Percentiles rank a stretch among this genome's conserved stretches.
These are phyloP conservation scores for Takakia lepidozioides DNA, from an alignment of 225 moss, liverwort and hornwort species.

Conservation along the genomic window DNA sequence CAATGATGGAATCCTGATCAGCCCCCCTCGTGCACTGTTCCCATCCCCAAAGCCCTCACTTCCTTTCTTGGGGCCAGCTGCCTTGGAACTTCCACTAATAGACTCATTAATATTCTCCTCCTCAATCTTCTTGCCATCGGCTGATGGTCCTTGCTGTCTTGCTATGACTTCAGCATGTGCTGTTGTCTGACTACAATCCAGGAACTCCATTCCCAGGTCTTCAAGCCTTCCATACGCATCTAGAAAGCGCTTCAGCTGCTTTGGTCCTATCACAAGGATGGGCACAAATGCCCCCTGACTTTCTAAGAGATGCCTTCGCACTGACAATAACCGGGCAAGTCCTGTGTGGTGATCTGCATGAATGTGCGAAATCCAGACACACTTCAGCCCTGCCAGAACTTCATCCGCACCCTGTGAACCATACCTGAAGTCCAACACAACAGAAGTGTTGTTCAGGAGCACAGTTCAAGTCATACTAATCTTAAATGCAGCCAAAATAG, in stretches of 20 bases:
- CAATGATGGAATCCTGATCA: slow-evolving; percentile 22
- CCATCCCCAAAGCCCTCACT: slow-evolving; percentile 9
- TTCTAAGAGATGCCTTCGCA: slow-evolving; percentile 64
- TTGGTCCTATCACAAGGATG: slow-evolving; percentile 79
- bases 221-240: slow-evolving; percentile 85
- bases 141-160: slow-evolving; percentile 20
- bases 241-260: slow-evolving; percentile 88
- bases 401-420: slow-evolving; percentile 66
- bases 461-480: too few relatives aligned
- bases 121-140: slow-evolving; percentile 1
- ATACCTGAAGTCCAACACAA: too few relatives aligned
- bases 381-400: slow-evolving; percentile 69
- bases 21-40: slow-evolving; percentile 20
- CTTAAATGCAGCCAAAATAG: too few relatives aligned
- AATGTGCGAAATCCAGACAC: slow-evolving; percentile 99
- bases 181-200: slow-evolving; percentile 96
- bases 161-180: slow-evolving; percentile 64
- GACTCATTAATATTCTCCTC: background rate
- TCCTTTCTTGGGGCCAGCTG: slow-evolving; percentile 9
- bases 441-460: too few relatives aligned
- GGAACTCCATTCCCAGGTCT: slow-evolving; percentile 85
- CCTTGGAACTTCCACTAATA: slow-evolving; percentile 6
- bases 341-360: slow-evolving; percentile 99
- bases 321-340: slow-evolving; percentile 76
- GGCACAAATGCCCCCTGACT: slow-evolving; percentile 39